Percentiles rank a stretch among this genome's conserved stretches.
These are phyloP conservation scores for Chalciporus sphaerocephalus DNA, from an alignment of 768 basidiomycete species.

Conservation along the genomic window DNA sequence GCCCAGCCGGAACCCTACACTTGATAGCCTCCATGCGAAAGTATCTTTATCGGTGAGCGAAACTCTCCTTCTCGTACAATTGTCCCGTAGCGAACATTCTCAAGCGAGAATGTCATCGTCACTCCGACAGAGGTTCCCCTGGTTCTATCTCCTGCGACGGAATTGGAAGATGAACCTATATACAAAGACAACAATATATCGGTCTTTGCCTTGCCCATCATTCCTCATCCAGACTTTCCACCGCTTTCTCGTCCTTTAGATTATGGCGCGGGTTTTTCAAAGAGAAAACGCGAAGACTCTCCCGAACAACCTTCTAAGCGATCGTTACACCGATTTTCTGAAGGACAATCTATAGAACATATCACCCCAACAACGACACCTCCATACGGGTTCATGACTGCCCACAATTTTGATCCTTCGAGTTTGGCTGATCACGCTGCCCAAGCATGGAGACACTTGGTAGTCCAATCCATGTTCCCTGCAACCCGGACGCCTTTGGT, in stretches of 20 bases:
- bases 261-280: constrained; percentile 15
- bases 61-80: neutral
- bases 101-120: constrained; percentile 50
- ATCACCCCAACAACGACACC: neutral
- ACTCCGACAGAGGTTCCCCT: constrained; percentile 42
- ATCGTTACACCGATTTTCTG: neutral
- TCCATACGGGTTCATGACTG: constrained; percentile 23
- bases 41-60: constrained; percentile 57
- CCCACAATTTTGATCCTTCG: constrained; percentile 27
- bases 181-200: constrained; percentile 62
- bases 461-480: constrained; percentile 63
- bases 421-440: constrained; percentile 41
- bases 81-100: neutral
- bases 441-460: constrained; percentile 50
- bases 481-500: constrained; percentile 24
- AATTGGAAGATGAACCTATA: constrained; percentile 37
- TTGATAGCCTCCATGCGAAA: constrained; percentile 65
- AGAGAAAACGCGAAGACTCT: constrained; percentile 44
- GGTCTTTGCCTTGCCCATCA: constrained; percentile 57
- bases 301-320: constrained; percentile 39
- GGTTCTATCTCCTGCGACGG: constrained; percentile 10
- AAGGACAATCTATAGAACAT: neutral
- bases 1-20: constrained; percentile 72
- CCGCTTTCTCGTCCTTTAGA: neutral
- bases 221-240: constrained; percentile 19